These are phyloP conservation scores for Pestalotiopsis sp. DNA, from an alignment of 2,329 filamentous ascomycete species.

Conservation along the genomic window DNA sequence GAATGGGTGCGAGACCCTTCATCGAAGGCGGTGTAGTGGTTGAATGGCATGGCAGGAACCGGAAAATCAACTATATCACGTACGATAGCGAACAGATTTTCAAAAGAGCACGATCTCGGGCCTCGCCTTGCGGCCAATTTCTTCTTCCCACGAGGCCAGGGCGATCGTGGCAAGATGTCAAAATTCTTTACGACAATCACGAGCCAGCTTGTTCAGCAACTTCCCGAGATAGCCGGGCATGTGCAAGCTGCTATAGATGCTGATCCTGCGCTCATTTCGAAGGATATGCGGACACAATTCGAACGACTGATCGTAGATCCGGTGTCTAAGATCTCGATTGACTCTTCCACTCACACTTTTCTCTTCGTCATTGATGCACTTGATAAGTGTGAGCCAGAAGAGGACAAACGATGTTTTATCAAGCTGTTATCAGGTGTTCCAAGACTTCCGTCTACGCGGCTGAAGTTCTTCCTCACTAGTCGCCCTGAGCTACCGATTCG, in stretches of 20 bases:
- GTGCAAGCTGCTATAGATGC: conserved; percentile 32
- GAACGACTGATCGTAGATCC: conserved; percentile 41
- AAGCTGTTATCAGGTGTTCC: conserved; percentile 21
- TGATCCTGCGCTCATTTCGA: conserved; percentile 30
- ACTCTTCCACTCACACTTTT: background rate
- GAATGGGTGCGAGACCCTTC: conserved; percentile 1
- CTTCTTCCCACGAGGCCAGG: no score
- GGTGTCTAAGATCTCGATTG: conserved; percentile 19
- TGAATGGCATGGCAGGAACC: conserved; percentile 41
- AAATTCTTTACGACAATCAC: conserved; percentile 43
- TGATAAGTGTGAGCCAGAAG: no score
- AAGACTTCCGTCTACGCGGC: background rate
- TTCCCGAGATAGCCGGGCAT: conserved; percentile 28
- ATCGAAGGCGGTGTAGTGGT: conserved; percentile 23
- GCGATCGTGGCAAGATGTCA: conserved; percentile 35
- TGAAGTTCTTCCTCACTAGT: conserved; percentile 39
- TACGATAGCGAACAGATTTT: conserved; percentile 26
- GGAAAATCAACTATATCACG: conserved; percentile 43
- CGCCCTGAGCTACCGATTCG: conserved; percentile 39
- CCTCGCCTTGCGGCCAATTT: conserved; percentile 33
- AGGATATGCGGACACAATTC: conserved; percentile 39
- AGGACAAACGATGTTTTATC: conserved; percentile 36
- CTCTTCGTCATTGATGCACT: conserved; percentile 35
- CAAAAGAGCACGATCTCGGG: no score
- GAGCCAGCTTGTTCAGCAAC: conserved; percentile 27